phyloP scores from a whole-genome alignment of 2,329 filamentous ascomycete genomes.

The Penicillium olsonii region DNA sequence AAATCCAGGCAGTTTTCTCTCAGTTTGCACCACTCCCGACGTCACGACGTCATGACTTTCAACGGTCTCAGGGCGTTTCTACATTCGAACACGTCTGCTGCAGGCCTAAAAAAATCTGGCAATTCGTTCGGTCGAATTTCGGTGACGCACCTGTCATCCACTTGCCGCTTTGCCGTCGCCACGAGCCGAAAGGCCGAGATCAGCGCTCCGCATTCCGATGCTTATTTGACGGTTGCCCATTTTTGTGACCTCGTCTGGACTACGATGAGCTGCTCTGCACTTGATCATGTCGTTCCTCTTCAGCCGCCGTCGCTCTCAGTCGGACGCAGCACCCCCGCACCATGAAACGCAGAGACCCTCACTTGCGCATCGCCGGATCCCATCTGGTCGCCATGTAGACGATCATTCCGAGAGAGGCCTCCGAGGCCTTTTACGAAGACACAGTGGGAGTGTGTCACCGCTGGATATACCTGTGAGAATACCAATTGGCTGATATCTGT shows the following conservation, averaged over 20 bases:
- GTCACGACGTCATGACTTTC: too few relatives aligned
- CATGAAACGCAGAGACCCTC: conserved; percentile 9
- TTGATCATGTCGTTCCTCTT: conserved; percentile 28
- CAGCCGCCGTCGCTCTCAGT: conserved; percentile 30
- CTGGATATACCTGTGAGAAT: conserved; percentile 7
- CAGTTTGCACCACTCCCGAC: too few relatives aligned
- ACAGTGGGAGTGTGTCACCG: conserved; percentile 10
- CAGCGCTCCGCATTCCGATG: conserved; percentile 7
- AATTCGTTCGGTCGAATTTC: conserved; percentile 5
- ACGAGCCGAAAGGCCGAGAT: conserved; percentile 19
- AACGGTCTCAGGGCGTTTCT: too few relatives aligned
- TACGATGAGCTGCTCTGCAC: neutral
- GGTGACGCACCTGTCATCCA: conserved; percentile 1
- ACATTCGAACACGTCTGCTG: too few relatives aligned
- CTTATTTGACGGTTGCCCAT: neutral
- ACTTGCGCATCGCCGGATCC: conserved; percentile 11
- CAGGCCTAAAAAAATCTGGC: neutral
- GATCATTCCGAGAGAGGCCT: conserved; percentile 14
- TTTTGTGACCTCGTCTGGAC: neutral
- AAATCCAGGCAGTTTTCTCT: too few relatives aligned
- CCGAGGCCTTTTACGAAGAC: conserved; percentile 27
- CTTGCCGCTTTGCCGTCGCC: conserved; percentile 15
- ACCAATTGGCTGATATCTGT: too few relatives aligned
- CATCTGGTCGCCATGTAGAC: conserved; percentile 1
- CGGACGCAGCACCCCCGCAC: conserved; percentile 17